phyloP scores from a whole-genome alignment of 331 rosid species.

The Quercus phellos region DNA sequence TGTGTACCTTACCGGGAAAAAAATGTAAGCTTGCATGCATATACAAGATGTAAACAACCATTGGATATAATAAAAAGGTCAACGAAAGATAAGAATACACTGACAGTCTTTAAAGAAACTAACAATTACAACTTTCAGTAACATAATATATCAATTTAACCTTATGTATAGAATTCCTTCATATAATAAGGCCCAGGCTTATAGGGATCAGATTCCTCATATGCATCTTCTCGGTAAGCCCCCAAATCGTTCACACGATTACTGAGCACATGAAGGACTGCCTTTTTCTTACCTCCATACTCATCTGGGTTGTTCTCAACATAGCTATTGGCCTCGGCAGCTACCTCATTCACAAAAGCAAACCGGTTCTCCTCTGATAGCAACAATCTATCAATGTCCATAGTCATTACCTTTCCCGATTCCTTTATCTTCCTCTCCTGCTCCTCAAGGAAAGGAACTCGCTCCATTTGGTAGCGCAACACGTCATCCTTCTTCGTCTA shows the following conservation, averaged over 20 bases:
- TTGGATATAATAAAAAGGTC: background rate
- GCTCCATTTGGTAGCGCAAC: slow-evolving; percentile 49
- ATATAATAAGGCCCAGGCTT: slow-evolving; percentile 70
- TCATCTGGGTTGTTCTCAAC: slow-evolving; percentile 75
- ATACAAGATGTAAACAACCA: too few relatives aligned
- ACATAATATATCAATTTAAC: slow-evolving; percentile 1
- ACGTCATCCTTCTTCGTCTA: slow-evolving; percentile 65
- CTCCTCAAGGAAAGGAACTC: slow-evolving; percentile 88
- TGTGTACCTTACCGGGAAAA: too few relatives aligned
- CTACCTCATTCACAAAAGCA: slow-evolving; percentile 84
- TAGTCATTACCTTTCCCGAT: slow-evolving; percentile 54
- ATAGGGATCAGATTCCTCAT: slow-evolving; percentile 68
- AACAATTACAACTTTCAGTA: background rate
- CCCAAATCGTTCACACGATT: slow-evolving; percentile 78
- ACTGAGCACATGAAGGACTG: slow-evolving; percentile 83
- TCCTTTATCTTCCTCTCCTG: slow-evolving; percentile 72
- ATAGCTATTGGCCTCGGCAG: slow-evolving; percentile 74
- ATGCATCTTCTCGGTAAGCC: slow-evolving; percentile 70
- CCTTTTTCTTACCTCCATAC: slow-evolving; percentile 83
- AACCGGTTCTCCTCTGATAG: slow-evolving; percentile 77
- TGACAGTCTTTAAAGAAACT: background rate
- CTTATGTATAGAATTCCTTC: slow-evolving; percentile 50
- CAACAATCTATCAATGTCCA: slow-evolving; percentile 70
- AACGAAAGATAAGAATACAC: background rate
- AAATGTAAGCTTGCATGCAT: too few relatives aligned